phyloP scores from a whole-genome alignment of 352 stramenopile species.

The Phytophthora boehmeriae region DNA sequence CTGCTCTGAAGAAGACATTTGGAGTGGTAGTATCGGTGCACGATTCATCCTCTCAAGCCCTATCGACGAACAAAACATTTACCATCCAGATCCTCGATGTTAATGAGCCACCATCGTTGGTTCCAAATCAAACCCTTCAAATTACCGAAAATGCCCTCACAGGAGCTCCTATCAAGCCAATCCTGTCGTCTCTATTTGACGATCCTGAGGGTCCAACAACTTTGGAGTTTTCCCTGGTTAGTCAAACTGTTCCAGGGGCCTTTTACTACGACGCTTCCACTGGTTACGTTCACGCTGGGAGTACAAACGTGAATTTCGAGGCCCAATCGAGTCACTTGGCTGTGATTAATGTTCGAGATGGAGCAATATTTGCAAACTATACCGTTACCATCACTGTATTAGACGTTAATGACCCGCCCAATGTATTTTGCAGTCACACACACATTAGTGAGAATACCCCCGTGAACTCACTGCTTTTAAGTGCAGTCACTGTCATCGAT shows the following conservation, averaged over 20 bases:
- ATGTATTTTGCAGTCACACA: slow-evolving; percentile 13
- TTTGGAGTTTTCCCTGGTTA: slow-evolving; percentile 31
- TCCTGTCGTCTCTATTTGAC: slow-evolving; percentile 15
- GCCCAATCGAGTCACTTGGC: slow-evolving; percentile 9
- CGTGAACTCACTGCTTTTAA: slow-evolving; percentile 13
- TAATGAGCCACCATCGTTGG: slow-evolving; percentile 23
- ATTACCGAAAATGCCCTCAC: slow-evolving; percentile 25
- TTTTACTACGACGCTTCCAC: slow-evolving; percentile 55
- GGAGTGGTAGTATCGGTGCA: slow-evolving; percentile 38
- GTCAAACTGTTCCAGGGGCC: slow-evolving; percentile 36
- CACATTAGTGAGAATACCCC: slow-evolving; percentile 28
- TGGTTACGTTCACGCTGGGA: slow-evolving; percentile 41
- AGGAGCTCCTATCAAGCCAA: slow-evolving; percentile 9
- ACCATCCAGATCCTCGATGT: slow-evolving; percentile 20
- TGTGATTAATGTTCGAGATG: slow-evolving; percentile 21
- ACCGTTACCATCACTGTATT: slow-evolving; percentile 11
- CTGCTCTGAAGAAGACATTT: slow-evolving; percentile 45
- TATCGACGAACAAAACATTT: slow-evolving; percentile 23
- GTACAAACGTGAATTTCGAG: slow-evolving; percentile 46
- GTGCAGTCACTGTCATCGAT: slow-evolving; percentile 11
- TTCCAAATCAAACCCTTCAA: slow-evolving; percentile 4
- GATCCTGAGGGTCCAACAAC: slow-evolving; percentile 26
- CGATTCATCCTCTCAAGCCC: slow-evolving; percentile 36
- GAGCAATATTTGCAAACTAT: slow-evolving; percentile 9
- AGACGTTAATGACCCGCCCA: slow-evolving; percentile 29